phyloP scores from a whole-genome alignment of 1,139 yeast genomes.

The Geotrichum europaeum region DNA sequence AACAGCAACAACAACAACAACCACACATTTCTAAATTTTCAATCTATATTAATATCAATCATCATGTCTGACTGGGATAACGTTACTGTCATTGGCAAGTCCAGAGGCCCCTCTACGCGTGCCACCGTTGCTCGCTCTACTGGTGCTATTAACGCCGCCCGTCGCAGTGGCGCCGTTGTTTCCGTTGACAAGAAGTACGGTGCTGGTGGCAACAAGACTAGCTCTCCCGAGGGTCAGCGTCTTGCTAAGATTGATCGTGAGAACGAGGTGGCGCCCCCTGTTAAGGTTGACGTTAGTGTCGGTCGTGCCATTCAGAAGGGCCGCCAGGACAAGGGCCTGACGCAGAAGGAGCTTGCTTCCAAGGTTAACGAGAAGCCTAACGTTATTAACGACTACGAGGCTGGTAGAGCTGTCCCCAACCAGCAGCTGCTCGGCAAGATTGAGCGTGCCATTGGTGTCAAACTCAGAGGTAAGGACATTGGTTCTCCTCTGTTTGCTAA shows the following conservation, averaged over 20 bases:
- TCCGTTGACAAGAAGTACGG: constrained; percentile 92
- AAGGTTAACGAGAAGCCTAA: constrained; percentile 93
- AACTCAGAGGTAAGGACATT: constrained; percentile 91
- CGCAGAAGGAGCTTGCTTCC: constrained; percentile 95
- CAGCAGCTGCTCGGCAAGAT: constrained; percentile 89
- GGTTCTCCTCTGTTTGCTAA: constrained; percentile 86
- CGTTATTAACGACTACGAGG: constrained; percentile 92
- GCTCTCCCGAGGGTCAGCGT: constrained; percentile 89
- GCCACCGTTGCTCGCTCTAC: constrained; percentile 73
- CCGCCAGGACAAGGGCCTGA: constrained; percentile 79
- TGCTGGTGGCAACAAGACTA: constrained; percentile 53
- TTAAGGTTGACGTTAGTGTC: constrained; percentile 74
- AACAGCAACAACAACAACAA: not conserved
- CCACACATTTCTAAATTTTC: not conserved
- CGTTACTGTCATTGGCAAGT: constrained; percentile 80
- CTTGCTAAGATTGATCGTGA: constrained; percentile 88
- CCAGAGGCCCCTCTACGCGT: constrained; percentile 85
- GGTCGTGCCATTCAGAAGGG: constrained; percentile 86
- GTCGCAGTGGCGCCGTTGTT: constrained; percentile 82
- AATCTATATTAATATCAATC: not conserved
- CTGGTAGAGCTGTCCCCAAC: constrained; percentile 94
- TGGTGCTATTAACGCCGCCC: constrained; percentile 83
- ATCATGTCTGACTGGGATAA: constrained; percentile 59
- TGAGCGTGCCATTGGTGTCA: constrained; percentile 91
- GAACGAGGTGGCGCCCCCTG: constrained; percentile 89